phyloP scores from a whole-genome alignment of 2,329 filamentous ascomycete species.

The Ophioceras dolichostomum region DNA sequence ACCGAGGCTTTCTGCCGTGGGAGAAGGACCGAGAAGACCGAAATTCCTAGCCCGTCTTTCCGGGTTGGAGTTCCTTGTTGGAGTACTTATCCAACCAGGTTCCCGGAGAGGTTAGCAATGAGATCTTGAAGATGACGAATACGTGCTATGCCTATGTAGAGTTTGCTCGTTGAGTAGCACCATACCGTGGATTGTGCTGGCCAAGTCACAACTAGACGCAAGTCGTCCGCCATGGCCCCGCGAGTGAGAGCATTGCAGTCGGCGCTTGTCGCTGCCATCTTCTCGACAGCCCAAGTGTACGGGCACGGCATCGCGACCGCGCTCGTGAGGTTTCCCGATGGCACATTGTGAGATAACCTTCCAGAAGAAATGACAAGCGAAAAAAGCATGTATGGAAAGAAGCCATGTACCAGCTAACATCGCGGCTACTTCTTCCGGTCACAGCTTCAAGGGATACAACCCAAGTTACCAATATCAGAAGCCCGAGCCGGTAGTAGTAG shows the following conservation, averaged over 20 bases:
- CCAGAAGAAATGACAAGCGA: no score
- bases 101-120: not conserved
- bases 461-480: constrained; percentile 15
- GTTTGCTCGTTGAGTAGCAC: no score
- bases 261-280: constrained; percentile 4
- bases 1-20: no score
- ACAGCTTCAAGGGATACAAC: constrained; percentile 17
- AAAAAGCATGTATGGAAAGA: no score
- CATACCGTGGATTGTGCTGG: no score
- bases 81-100: not conserved
- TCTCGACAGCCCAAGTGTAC: constrained; percentile 8
- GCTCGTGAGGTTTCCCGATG: constrained; percentile 12
- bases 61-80: not conserved
- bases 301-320: constrained; percentile 16
- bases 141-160: no score
- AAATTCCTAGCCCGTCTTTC: no score
- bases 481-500: constrained; percentile 14
- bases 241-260: not conserved
- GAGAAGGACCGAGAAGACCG: no score
- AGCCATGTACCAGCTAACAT: no score
- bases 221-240: not conserved
- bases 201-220: no score
- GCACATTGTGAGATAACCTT: constrained; percentile 13
- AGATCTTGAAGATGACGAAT: no score
- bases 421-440: no score